A percentile compares a stretch with the other conserved stretches of the same genome.
phyloP scores from a whole-genome alignment of 345 rosid genomes.

The Trapa incisa region DNA sequence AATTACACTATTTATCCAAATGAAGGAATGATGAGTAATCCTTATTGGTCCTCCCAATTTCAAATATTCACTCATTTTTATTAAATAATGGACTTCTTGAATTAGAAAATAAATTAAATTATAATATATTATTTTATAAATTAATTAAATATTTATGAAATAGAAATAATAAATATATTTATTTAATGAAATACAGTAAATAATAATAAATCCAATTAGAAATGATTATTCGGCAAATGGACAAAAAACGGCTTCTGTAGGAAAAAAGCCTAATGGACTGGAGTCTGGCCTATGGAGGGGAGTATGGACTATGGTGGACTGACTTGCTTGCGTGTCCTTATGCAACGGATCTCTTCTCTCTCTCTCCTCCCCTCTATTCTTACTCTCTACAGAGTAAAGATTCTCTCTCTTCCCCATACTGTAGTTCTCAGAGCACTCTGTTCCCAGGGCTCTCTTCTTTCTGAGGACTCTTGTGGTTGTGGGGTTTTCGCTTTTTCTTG shows the following conservation, averaged over 20 bases:
- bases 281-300: background rate
- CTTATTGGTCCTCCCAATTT: no score
- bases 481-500: background rate
- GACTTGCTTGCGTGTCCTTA: slow-evolving; percentile 1
- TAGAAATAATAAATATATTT: no score
- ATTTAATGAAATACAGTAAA: no score
- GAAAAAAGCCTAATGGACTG: background rate
- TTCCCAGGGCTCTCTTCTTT: background rate
- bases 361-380: background rate
- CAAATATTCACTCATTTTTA: no score
- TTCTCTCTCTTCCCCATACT: background rate
- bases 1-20: no score
- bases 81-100: no score
- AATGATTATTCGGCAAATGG: background rate
- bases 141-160: no score
- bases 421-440: background rate
- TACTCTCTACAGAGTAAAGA: background rate
- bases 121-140: no score
- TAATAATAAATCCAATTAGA: no score
- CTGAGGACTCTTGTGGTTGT: background rate
- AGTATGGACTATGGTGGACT: background rate
- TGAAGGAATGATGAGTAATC: no score
- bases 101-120: no score
- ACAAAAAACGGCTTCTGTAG: slow-evolving; percentile 2
- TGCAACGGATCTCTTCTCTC: slow-evolving; percentile 3